These are phyloP conservation scores for Biscogniauxia marginata DNA, from an alignment of 2,329 filamentous ascomycete species.

Conservation along the genomic window DNA sequence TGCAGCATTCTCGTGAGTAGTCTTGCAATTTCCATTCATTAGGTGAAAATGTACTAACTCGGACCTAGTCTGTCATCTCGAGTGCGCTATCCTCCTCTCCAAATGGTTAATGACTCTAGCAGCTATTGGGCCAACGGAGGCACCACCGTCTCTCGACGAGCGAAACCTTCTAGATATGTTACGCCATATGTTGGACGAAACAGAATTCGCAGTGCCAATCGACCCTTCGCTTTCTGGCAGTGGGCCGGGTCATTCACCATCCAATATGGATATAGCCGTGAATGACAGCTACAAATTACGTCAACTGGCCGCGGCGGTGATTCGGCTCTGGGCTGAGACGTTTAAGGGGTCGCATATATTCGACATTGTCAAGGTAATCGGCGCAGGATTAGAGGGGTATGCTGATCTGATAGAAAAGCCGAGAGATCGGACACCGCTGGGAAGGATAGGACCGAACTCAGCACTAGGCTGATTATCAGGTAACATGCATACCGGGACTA, in stretches of 20 bases:
- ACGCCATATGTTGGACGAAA: constrained; percentile 59
- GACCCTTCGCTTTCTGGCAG: constrained; percentile 52
- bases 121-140: constrained; percentile 49
- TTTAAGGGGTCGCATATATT: constrained; percentile 63
- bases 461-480: constrained; percentile 28
- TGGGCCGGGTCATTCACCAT: constrained; percentile 34
- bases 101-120: constrained; percentile 60
- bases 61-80: constrained; percentile 55
- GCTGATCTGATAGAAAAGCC: constrained; percentile 57
- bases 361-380: constrained; percentile 59
- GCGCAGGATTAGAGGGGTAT: constrained; percentile 55
- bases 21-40: constrained; percentile 19
- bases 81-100: constrained; percentile 59
- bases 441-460: constrained; percentile 32
- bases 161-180: constrained; percentile 55
- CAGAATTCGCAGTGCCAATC: constrained; percentile 60
- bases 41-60: constrained; percentile 7
- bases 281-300: constrained; percentile 52
- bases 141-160: constrained; percentile 51
- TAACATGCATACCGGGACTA: no score
- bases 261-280: constrained; percentile 41
- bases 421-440: constrained; percentile 45
- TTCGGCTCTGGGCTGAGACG: constrained; percentile 60
- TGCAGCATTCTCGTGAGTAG: constrained; percentile 58
- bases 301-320: constrained; percentile 56